Evolutionary conservation across 75 land plant genomes (phyloP), one percentile per base, ranked within the genome.

Genomic region (Ceratopteris richardii): DNA sequence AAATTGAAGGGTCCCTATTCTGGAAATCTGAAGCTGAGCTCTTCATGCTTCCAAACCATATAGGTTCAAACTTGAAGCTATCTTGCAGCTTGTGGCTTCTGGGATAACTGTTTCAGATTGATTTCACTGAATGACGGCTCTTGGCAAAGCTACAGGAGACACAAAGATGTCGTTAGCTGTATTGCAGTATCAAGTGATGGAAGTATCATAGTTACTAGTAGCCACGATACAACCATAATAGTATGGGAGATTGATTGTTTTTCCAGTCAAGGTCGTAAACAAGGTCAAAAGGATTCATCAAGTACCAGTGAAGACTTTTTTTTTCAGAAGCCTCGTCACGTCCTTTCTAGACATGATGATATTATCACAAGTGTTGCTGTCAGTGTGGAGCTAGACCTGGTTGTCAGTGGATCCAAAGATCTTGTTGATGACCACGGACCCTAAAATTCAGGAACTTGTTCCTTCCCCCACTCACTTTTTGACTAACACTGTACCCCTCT

Each of bases 341-440:
- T 95, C 52, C 86, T 95, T 0, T 95, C 87, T 75, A 97, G 97
- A 18, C 99, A 95, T 70, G 99, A 95, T 75, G 99, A 95, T 62
- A 73, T 79, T 17, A 75, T 95, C 68, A 95, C 99, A 37, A 90
- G 88, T 77, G 68, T 95, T 53, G 89, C 70, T 70, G 87, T 82
- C 25, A 78, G 97, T 52, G 63, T 73, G 9, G 99, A 95, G 66
- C 83, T 95, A 36, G 99, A 95, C 68, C 65, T 95, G 36, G 86
- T 95, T 54, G 82, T 90, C 29, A 90, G 96, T 79, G 99, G 97
- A 7, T 95, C 99, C 23, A 87, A 75, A 66, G 99, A 95, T 72
- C n/a, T n/a, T n/a, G n/a, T n/a, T n/a, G n/a, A n/a, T n/a, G n/a
- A n/a, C n/a, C n/a, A n/a, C n/a, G n/a, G n/a, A n/a, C n/a, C n/a